Evolutionary conservation across 2,329 filamentous ascomycete genomes (phyloP).

Genomic region (Fusarium sp.): DNA sequence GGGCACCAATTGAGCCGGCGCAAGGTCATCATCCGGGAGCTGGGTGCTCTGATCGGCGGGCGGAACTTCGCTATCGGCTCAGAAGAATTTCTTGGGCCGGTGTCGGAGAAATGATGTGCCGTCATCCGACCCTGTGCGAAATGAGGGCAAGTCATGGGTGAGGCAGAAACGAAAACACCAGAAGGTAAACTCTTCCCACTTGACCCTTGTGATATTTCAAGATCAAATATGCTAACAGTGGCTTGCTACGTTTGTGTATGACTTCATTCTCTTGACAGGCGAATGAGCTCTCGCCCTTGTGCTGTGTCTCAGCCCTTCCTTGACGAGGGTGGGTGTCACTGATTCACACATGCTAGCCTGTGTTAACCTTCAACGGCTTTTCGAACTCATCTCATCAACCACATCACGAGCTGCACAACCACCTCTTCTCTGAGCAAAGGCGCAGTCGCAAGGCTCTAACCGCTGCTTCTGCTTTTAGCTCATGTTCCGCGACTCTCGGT

Average conservation of each 20-base stretch:
- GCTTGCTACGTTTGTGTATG: too few relatives aligned
- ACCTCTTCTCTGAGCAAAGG: background rate
- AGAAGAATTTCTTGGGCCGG: conserved; percentile 42
- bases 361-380: conserved; percentile 13
- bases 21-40: conserved; percentile 18
- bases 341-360: conserved; percentile 18
- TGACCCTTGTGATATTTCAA: background rate
- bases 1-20: conserved; percentile 21
- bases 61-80: background rate
- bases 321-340: background rate
- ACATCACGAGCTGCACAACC: background rate
- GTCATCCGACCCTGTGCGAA: conserved; percentile 13
- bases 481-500: conserved; percentile 39
- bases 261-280: too few relatives aligned
- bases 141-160: background rate
- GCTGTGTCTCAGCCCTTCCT: background rate
- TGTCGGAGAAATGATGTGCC: conserved; percentile 36
- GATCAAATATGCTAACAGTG: background rate
- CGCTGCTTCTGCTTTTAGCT: background rate
- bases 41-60: background rate
- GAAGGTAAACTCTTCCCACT: background rate
- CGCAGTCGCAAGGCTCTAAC: background rate
- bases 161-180: too few relatives aligned
- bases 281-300: background rate
- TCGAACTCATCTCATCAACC: background rate